Conservation (phyloP, 345 rosid species). For the Syzygium oleosum region DNA sequence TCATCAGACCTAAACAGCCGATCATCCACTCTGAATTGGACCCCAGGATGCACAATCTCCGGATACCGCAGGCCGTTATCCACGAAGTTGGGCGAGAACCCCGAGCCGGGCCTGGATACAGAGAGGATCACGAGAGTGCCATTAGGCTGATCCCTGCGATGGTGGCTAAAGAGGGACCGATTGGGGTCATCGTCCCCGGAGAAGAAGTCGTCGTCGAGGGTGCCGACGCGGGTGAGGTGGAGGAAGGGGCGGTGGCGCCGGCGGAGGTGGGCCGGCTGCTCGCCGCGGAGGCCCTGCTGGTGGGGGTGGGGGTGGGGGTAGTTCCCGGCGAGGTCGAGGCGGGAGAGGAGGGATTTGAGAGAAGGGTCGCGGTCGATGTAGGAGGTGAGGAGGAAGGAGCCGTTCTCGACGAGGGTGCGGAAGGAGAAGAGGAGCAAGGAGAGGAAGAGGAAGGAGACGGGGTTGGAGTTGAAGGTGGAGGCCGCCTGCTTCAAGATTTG, state of each 20-base stretch:
- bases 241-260: conserved; percentile 68
- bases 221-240: conserved; percentile 76
- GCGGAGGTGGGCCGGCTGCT: conserved; percentile 2
- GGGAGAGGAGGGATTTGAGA: conserved; percentile 76
- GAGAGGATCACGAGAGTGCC: conserved; percentile 47
- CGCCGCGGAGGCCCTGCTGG: conserved; percentile 2
- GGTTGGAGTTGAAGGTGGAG: conserved; percentile 36
- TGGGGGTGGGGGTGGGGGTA: conserved; percentile 21
- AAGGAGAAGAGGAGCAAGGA: conserved; percentile 46
- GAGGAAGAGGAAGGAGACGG: conserved; percentile 70
- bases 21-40: conserved; percentile 31
- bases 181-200: conserved; percentile 59
- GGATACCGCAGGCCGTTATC: conserved; percentile 53
- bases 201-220: conserved; percentile 78
- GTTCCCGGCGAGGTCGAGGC: conserved; percentile 42
- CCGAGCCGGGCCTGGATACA: conserved; percentile 38
- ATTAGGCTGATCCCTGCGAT: conserved; percentile 29
- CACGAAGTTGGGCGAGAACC: conserved; percentile 36
- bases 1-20: background rate
- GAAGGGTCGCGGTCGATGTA: conserved; percentile 86
- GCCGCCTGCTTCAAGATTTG: conserved; percentile 46
- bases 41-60: conserved; percentile 46
- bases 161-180: conserved; percentile 32
- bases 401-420: conserved; percentile 60
- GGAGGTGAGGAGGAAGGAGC: conserved; percentile 50